Percentiles rank a stretch among this genome's conserved stretches.
Conservation (phyloP, 2,329 filamentous ascomycete genomes). For the Cordyceps javanica region DNA sequence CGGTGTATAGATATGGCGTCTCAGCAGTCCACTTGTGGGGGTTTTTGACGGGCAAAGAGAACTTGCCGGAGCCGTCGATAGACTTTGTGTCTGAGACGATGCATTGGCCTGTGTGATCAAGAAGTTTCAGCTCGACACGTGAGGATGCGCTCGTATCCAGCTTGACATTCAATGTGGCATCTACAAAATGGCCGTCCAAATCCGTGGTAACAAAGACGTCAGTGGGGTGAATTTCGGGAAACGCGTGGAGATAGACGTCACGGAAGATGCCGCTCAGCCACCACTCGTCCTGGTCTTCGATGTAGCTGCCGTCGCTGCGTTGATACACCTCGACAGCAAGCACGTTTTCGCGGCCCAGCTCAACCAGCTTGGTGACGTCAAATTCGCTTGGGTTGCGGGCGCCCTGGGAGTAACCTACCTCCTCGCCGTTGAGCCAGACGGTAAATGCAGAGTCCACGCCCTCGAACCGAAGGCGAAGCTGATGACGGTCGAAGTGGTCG, state of each 20-base stretch:
- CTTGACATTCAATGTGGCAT: slow-evolving; percentile 46
- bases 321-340: slow-evolving; percentile 66
- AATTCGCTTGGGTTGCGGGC: slow-evolving; percentile 69
- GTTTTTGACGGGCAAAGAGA: slow-evolving; percentile 35
- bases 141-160: slow-evolving; percentile 34
- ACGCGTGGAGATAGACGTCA: slow-evolving; percentile 60
- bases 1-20: slow-evolving; percentile 54
- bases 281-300: slow-evolving; percentile 69
- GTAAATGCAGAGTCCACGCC: slow-evolving; percentile 69
- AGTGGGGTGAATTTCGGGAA: slow-evolving; percentile 47
- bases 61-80: slow-evolving; percentile 33
- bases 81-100: slow-evolving; percentile 22
- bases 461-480: slow-evolving; percentile 65
- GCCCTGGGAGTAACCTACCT: slow-evolving; percentile 67
- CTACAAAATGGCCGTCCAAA: slow-evolving; percentile 46
- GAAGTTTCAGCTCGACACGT: slow-evolving; percentile 27
- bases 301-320: slow-evolving; percentile 64
- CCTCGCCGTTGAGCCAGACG: slow-evolving; percentile 61
- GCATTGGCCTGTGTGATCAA: slow-evolving; percentile 27
- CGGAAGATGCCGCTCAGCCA: slow-evolving; percentile 63
- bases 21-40: slow-evolving; percentile 65
- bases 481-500: slow-evolving; percentile 38
- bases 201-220: slow-evolving; percentile 51
- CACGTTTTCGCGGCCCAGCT: slow-evolving; percentile 40
- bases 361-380: slow-evolving; percentile 53